A percentile compares a stretch with the other conserved stretches of the same genome.
Evolutionary conservation across 768 basidiomycete genomes (phyloP).

Genomic region (Kwoniella pini): DNA sequence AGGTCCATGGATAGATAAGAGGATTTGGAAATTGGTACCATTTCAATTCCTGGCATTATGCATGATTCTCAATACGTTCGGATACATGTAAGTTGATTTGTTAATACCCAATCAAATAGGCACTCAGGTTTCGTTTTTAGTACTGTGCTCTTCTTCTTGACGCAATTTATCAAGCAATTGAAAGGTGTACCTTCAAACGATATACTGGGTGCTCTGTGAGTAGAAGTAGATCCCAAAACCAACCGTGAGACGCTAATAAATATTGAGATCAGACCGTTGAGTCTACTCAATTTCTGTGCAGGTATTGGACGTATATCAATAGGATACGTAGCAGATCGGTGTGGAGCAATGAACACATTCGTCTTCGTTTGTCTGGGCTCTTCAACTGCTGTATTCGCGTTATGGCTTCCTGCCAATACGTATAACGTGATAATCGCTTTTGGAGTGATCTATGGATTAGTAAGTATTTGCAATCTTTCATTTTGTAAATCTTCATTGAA

Average conservation of each 20-base stretch:
- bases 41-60: conserved; percentile 27
- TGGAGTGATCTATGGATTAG: conserved; percentile 29
- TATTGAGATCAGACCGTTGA: conserved; percentile 18
- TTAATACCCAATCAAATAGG: no score
- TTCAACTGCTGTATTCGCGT: conserved; percentile 25
- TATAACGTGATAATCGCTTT: conserved; percentile 38
- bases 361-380: conserved; percentile 31
- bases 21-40: conserved; percentile 7
- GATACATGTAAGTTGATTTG: conserved; percentile 19
- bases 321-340: conserved; percentile 32
- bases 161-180: conserved; percentile 13
- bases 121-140: not conserved
- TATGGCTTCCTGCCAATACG: conserved; percentile 33
- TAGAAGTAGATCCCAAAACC: not conserved
- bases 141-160: conserved; percentile 12
- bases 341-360: conserved; percentile 45
- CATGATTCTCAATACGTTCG: conserved; percentile 29
- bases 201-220: conserved; percentile 15
- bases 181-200: not conserved
- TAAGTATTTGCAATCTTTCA: not conserved
- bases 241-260: not conserved
- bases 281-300: conserved; percentile 23
- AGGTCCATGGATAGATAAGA: conserved; percentile 33
- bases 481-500: no score
- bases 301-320: conserved; percentile 30